These are phyloP conservation scores for Lachnellula cervina DNA, from an alignment of 2,329 filamentous ascomycete genomes.

Conservation along the genomic window DNA sequence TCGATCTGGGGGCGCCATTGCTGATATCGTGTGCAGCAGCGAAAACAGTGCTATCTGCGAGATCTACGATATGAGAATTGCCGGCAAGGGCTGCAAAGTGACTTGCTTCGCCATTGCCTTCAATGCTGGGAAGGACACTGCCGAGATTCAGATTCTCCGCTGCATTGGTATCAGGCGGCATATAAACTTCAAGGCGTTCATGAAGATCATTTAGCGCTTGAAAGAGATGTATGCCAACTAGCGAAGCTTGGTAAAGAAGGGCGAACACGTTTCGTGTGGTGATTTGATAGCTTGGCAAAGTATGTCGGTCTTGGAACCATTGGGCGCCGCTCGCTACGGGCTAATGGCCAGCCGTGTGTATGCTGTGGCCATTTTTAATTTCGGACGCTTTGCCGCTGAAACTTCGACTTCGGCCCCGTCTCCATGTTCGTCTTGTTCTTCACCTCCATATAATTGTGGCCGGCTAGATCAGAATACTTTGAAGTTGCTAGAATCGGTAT, in stretches of 20 bases:
- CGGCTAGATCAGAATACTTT: too few relatives aligned
- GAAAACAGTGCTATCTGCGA: too few relatives aligned
- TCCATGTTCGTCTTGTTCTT: neutral
- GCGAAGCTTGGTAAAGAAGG: slow-evolving; percentile 56
- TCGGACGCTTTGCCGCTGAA: neutral
- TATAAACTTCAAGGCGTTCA: slow-evolving; percentile 53
- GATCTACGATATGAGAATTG: too few relatives aligned
- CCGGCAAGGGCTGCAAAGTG: too few relatives aligned
- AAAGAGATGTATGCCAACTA: slow-evolving; percentile 59
- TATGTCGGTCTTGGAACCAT: slow-evolving; percentile 42
- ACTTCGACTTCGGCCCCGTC: neutral
- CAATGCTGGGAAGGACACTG: too few relatives aligned
- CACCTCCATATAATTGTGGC: too few relatives aligned
- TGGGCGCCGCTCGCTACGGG: slow-evolving; percentile 36
- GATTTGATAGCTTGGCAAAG: slow-evolving; percentile 56
- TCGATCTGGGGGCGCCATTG: neutral
- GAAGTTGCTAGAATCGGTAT: too few relatives aligned
- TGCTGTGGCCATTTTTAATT: neutral
- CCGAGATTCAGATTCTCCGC: slow-evolving; percentile 27
- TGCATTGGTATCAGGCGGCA: slow-evolving; percentile 51
- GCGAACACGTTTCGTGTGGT: slow-evolving; percentile 67
- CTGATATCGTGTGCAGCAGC: neutral
- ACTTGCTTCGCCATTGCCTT: too few relatives aligned
- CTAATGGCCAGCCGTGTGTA: neutral
- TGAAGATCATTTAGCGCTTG: slow-evolving; percentile 61